Conservation (phyloP, 495 filamentous ascomycete genomes). For the Amorphotheca resinae region DNA sequence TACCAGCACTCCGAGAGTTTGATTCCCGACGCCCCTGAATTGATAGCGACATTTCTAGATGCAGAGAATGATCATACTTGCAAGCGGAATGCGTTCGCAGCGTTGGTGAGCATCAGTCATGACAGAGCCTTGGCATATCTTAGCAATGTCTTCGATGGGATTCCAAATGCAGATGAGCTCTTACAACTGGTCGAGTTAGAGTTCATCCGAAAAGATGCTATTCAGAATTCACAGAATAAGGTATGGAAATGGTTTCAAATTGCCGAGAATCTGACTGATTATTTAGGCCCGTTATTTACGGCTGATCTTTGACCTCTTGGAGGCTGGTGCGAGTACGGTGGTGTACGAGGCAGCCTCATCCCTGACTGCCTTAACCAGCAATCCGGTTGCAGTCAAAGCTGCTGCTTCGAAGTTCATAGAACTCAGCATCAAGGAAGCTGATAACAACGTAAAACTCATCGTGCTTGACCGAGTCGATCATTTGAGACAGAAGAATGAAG, state of each 20-base stretch:
- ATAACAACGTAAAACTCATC: conserved; percentile 98
- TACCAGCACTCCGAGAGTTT: conserved; percentile 81
- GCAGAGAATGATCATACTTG: conserved; percentile 88
- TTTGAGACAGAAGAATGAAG: conserved; percentile 81
- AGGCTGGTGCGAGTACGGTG: conserved; percentile 85
- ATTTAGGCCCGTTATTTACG: conserved; percentile 72
- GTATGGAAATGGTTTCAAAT: conserved; percentile 28
- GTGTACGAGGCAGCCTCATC: conserved; percentile 98
- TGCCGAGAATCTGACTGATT: conserved; percentile 14
- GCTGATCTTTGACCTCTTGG: conserved; percentile 92
- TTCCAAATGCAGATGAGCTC: conserved; percentile 87
- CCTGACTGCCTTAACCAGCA: conserved; percentile 86
- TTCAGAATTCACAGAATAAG: conserved; percentile 89
- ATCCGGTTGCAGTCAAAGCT: conserved; percentile 95
- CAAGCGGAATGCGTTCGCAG: conserved; percentile 96
- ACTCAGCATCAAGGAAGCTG: conserved; percentile 88
- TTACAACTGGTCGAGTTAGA: conserved; percentile 88
- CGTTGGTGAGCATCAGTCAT: conserved; percentile 81
- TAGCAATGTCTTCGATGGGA: conserved; percentile 81
- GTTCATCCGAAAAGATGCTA: conserved; percentile 95
- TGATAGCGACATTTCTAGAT: conserved; percentile 82
- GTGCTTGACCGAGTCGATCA: conserved; percentile 92
- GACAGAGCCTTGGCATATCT: conserved; percentile 86
- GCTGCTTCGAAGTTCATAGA: conserved; percentile 94
- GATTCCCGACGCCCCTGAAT: conserved; percentile 91